Evolutionary conservation across 108 stramenopile species (phyloP).

Genomic region (Chaetoceros muelleri): DNA sequence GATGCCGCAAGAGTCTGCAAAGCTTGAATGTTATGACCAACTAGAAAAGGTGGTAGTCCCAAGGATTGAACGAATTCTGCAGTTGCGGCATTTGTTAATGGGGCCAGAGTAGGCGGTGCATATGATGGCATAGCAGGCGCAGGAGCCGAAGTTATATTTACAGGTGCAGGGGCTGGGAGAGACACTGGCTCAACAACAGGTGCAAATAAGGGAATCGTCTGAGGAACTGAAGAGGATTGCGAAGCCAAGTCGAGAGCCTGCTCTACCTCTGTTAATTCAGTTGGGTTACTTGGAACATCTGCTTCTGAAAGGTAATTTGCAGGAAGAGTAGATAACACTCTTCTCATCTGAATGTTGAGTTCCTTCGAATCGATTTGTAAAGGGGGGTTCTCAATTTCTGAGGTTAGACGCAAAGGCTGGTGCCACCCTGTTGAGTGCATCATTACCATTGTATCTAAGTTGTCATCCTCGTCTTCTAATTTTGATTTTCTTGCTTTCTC

Average conservation of each 20-base stretch:
- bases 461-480: conserved; percentile 43
- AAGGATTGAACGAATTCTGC: conserved; percentile 39
- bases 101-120: conserved; percentile 4
- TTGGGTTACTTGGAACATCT: conserved; percentile 52
- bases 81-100: conserved; percentile 22
- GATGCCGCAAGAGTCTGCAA: conserved; percentile 67
- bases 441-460: conserved; percentile 42
- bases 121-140: conserved; percentile 4
- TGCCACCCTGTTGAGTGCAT: conserved; percentile 39
- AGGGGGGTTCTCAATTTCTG: conserved; percentile 32
- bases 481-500: conserved; percentile 61
- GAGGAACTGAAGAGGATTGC: conserved; percentile 36
- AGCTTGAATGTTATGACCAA: conserved; percentile 65
- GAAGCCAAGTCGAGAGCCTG: conserved; percentile 68
- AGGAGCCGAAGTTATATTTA: conserved; percentile 6
- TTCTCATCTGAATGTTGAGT: conserved; percentile 41
- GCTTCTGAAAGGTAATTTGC: conserved; percentile 44
- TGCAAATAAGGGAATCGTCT: conserved; percentile 68
- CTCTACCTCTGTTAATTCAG: conserved; percentile 64
- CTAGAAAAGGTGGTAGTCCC: conserved; percentile 55
- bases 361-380: conserved; percentile 56
- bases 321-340: conserved; percentile 14
- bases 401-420: conserved; percentile 34
- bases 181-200: conserved; percentile 31
- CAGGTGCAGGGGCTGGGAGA: conserved; percentile 14